Evolutionary conservation across 2,329 filamentous ascomycete species (phyloP).

Genomic region (Dactylellina haptotyla): DNA sequence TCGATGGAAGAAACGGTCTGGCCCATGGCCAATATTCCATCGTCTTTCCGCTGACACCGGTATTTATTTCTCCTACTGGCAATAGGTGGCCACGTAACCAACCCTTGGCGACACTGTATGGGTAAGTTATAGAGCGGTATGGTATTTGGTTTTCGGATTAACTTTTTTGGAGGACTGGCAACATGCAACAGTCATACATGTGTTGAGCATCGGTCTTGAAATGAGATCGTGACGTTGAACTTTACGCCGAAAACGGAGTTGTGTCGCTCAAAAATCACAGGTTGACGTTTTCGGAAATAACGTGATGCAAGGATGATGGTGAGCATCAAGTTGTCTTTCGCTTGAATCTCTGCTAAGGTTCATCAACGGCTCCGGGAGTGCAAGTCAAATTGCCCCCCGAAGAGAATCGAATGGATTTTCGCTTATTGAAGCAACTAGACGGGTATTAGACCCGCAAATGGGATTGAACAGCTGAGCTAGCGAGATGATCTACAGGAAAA

Average conservation of each 20-base stretch:
- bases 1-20: no score
- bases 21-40: no score
- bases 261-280: not conserved
- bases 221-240: slow-evolving; percentile 15
- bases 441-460: not conserved
- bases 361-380: not conserved
- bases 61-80: no score
- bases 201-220: not conserved
- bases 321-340: slow-evolving; percentile 7
- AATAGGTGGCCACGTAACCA: no score
- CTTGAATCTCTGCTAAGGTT: slow-evolving; percentile 5
- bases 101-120: no score
- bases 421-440: not conserved
- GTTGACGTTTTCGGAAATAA: slow-evolving; percentile 18
- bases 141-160: not conserved
- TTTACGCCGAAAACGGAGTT: slow-evolving; percentile 20
- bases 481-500: not conserved
- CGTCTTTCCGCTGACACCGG: no score
- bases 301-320: slow-evolving; percentile 32
- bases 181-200: not conserved
- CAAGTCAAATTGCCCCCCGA: not conserved
- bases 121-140: no score
- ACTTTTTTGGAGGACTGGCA: not conserved
- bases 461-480: not conserved
- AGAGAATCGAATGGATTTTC: not conserved